These are phyloP conservation scores for Amaranthus hypochondriacus DNA, from an alignment of 148 eudicot genomes.

Conservation along the genomic window DNA sequence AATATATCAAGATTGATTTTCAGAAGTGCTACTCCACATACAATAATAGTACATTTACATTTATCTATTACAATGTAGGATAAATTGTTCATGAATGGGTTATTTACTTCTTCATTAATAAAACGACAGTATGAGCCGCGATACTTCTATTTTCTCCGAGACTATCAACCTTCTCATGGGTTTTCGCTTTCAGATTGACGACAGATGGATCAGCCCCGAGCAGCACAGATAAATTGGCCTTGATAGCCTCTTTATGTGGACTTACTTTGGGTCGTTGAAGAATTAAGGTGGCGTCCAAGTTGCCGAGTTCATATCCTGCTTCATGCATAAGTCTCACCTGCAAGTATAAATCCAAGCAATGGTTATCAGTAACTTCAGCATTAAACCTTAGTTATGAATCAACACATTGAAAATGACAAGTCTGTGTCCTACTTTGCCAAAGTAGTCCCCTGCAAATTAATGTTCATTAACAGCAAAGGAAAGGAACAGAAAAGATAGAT, in stretches of 20 bases:
- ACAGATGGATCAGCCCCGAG: slow-evolving; percentile 84
- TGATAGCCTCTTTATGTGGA: slow-evolving; percentile 82
- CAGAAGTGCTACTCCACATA: not conserved
- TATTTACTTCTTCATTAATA: slow-evolving; percentile 68
- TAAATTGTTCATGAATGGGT: not conserved
- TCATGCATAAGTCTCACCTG: slow-evolving; percentile 93
- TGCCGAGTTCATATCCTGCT: slow-evolving; percentile 93
- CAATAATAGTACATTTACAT: no score
- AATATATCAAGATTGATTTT: not conserved
- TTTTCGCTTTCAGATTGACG: slow-evolving; percentile 88
- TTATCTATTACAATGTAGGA: no score
- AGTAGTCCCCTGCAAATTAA: not conserved
- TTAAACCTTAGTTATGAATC: not conserved
- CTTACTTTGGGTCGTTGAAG: slow-evolving; percentile 87
- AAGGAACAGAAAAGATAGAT: not conserved
- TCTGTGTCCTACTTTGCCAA: not conserved
- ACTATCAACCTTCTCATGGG: slow-evolving; percentile 95
- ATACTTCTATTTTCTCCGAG: slow-evolving; percentile 96
- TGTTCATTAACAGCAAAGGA: not conserved
- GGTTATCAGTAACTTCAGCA: not conserved
- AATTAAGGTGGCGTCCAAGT: slow-evolving; percentile 88
- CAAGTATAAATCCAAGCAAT: not conserved
- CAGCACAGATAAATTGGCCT: slow-evolving; percentile 61
- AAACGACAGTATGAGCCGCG: slow-evolving; percentile 92
- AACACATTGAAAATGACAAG: not conserved